Conservation (phyloP, 148 eudicot genomes). For the Persicaria tinctoria region DNA sequence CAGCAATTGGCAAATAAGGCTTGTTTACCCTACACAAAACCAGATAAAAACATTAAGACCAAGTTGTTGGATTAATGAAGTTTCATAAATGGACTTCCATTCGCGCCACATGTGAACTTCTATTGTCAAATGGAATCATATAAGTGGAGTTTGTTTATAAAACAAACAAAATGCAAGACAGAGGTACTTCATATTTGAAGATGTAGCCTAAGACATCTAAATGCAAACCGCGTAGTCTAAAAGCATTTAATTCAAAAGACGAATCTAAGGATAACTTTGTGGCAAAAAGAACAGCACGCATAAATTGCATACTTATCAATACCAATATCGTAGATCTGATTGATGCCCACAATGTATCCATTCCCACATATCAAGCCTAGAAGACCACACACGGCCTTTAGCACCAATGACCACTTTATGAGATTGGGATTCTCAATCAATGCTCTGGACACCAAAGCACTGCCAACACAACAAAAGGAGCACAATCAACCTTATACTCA, state of each 20-base stretch:
- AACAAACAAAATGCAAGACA: not conserved
- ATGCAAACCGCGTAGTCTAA: not conserved
- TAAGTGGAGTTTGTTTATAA: not conserved
- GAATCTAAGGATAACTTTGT: not conserved
- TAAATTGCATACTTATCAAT: constrained; percentile 84
- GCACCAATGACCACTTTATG: constrained; percentile 79
- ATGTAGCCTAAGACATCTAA: not conserved
- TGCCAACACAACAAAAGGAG: constrained; percentile 32
- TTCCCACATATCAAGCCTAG: constrained; percentile 90
- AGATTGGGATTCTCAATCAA: constrained; percentile 76
- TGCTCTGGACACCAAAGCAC: constrained; percentile 88
- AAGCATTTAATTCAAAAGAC: not conserved
- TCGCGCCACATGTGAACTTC: not conserved
- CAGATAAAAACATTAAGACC: not conserved
- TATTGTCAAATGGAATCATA: not conserved
- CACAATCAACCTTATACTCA: constrained; percentile 9
- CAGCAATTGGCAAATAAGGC: constrained; percentile 95
- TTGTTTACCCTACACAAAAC: constrained; percentile 71
- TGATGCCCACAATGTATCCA: constrained; percentile 97
- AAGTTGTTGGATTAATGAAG: not conserved
- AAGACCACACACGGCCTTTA: constrained; percentile 85
- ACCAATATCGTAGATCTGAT: constrained; percentile 98
- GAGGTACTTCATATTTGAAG: not conserved
- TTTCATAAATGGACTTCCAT: not conserved
- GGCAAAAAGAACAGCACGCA: constrained; percentile 13